Base-by-base conservation (phyloP, 345 rosid genomes). In the Durio zibethinus region DNA sequence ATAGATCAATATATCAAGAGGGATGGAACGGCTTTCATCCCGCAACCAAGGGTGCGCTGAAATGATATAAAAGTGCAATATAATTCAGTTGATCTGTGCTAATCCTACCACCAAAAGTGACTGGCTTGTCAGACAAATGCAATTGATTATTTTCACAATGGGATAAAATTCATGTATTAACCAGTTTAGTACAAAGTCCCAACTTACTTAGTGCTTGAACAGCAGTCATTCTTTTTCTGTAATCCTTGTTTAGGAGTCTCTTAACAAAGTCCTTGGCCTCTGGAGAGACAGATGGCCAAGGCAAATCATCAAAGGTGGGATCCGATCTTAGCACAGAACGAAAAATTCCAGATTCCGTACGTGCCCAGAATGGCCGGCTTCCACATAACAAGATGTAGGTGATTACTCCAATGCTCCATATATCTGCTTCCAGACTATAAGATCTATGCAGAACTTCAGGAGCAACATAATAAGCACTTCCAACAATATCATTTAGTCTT, bases 361-460 rank as follows among this genome's bases (percentile, higher is more conserved):
- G 82, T 74, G 94, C 94, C 97, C 94, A 92, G 72, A 92, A 92
- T 38, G 97, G 97, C 11, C 97, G 86, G 83, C 97, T 92, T 79
- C 97, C 97, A 77, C 93, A 90, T 82, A 92, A 79, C 80, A 92
- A 86, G 83, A 92, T 92, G 84, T 89, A 92, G 27, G 91, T 77
- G 80, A 92, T 92, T 63, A 92, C 94, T 40, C 97, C 97, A 48
- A 92, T 87, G 82, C 97, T 92, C 97, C 97, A 92, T 79, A 92
- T 88, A 84, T 92, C 97, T 75, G 92, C 97, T 60, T 92, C 97
- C 71, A 82, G 83, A 73, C 92, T 87, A 82, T 92, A 92, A 63
- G 93, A 92, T 85, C 97, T 88, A 80, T 90, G 97, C 78, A 92
- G 85, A 80, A 92, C 97, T 86, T 92, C 97, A 66, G 97, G 97